These are phyloP conservation scores for Pelargonium fulgidum DNA, from an alignment of 441 rosid genomes.

Conservation along the genomic window DNA sequence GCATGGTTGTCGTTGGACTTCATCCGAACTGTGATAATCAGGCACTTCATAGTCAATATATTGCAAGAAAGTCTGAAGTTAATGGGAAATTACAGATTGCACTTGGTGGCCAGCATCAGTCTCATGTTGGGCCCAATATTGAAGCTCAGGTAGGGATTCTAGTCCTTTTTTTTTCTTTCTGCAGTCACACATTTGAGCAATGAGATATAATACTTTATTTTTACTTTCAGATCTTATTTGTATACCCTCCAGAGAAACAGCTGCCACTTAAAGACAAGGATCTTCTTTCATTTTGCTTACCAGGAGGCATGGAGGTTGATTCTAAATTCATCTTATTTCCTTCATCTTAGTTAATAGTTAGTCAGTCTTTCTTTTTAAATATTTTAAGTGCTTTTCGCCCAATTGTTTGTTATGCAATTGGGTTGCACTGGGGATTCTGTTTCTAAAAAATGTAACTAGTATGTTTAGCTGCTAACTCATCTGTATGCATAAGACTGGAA, in stretches of 20 bases:
- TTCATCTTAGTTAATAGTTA: neutral
- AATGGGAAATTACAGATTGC: conserved; percentile 56
- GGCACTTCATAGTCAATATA: conserved; percentile 66
- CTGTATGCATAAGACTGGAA: neutral
- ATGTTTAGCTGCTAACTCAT: neutral
- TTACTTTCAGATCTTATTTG: conserved; percentile 65
- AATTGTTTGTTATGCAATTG: neutral
- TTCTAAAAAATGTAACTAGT: neutral
- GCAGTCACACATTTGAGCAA: neutral
- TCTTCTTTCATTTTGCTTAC: conserved; percentile 93
- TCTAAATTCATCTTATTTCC: no score
- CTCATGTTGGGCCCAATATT: conserved; percentile 66
- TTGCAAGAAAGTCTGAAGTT: conserved; percentile 53
- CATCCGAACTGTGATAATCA: conserved; percentile 84
- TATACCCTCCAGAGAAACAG: conserved; percentile 80
- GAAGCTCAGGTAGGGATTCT: conserved; percentile 71
- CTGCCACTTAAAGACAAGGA: conserved; percentile 78
- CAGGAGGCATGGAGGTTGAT: conserved; percentile 87
- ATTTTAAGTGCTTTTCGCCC: neutral
- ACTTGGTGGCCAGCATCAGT: conserved; percentile 49
- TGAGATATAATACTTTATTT: conserved; percentile 17
- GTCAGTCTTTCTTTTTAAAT: neutral
- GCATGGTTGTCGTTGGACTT: conserved; percentile 91
- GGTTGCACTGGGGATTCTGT: neutral
- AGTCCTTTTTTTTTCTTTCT: neutral